Percentiles rank a stretch among this genome's conserved stretches.
Conservation (phyloP, 768 basidiomycete species). For the Naganishia kalamii region DNA sequence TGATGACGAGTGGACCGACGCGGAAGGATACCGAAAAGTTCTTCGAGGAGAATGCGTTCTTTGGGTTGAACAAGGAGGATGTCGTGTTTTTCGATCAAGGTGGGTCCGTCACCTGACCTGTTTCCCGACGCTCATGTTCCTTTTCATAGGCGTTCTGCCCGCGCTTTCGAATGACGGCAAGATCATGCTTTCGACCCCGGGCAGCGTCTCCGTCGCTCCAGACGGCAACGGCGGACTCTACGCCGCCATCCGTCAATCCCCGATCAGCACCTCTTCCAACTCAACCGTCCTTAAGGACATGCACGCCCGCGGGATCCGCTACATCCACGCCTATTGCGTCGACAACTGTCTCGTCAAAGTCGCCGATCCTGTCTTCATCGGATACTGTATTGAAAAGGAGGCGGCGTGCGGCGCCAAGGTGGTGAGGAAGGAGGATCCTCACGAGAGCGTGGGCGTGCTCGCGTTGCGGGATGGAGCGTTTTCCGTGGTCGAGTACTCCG, state of each 20-base stretch:
- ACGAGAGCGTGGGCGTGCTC: slow-evolving; percentile 92
- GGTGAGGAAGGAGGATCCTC: slow-evolving; percentile 76
- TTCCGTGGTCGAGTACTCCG: slow-evolving; percentile 94
- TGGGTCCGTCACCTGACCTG: slow-evolving; percentile 43
- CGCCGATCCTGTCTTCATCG: slow-evolving; percentile 94
- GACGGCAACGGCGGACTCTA: slow-evolving; percentile 98
- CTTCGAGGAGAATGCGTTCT: slow-evolving; percentile 69
- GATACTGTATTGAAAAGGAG: slow-evolving; percentile 80
- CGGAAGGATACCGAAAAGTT: slow-evolving; percentile 75
- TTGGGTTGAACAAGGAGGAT: slow-evolving; percentile 71
- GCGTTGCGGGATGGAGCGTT: slow-evolving; percentile 75
- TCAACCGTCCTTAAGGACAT: slow-evolving; percentile 80
- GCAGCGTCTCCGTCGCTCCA: slow-evolving; percentile 84
- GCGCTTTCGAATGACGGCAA: slow-evolving; percentile 92
- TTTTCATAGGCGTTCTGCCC: slow-evolving; percentile 72
- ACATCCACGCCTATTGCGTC: slow-evolving; percentile 92
- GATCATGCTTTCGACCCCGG: slow-evolving; percentile 72
- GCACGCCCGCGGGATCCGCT: slow-evolving; percentile 64
- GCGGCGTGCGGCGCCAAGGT: slow-evolving; percentile 94
- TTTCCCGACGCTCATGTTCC: neutral
- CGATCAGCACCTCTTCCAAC: slow-evolving; percentile 59
- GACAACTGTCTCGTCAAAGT: slow-evolving; percentile 98
- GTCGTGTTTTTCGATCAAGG: slow-evolving; percentile 97
- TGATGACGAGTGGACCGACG: slow-evolving; percentile 98
- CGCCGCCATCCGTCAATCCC: slow-evolving; percentile 75